Evolutionary conservation across 2,329 filamentous ascomycete species (phyloP).

Genomic region (Hortaea sp.): DNA sequence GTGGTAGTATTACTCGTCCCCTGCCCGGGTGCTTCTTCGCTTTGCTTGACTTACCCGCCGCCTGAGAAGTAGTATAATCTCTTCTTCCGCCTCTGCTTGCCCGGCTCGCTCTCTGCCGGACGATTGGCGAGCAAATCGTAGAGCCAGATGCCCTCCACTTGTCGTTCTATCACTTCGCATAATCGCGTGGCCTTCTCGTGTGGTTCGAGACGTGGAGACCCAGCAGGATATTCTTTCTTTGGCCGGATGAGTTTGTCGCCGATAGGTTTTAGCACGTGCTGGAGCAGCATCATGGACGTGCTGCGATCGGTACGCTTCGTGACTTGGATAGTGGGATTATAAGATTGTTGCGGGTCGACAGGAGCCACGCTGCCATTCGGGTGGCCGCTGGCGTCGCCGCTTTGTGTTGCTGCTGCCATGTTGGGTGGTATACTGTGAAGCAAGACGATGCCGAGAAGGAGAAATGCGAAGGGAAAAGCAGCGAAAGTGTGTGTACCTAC

Average conservation of each 20-base stretch:
- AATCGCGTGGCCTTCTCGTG: conserved; percentile 23
- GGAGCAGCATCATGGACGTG: conserved; percentile 26
- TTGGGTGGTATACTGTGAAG: too few species aligned
- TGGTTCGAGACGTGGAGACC: conserved; percentile 31
- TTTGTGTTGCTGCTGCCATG: too few species aligned
- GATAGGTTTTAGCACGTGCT: conserved; percentile 29
- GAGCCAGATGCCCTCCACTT: conserved; percentile 34
- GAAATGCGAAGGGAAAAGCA: too few species aligned
- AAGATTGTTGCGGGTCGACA: not conserved
- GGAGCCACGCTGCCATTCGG: too few species aligned
- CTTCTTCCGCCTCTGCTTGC: conserved; percentile 14
- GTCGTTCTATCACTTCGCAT: conserved; percentile 31
- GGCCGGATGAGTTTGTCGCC: conserved; percentile 18
- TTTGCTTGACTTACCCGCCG: conserved; percentile 28
- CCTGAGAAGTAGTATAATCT: conserved; percentile 47
- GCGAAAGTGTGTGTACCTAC: too few species aligned
- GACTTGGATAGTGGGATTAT: conserved; percentile 16
- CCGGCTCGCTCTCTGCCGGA: not conserved
- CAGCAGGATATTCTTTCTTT: conserved; percentile 27
- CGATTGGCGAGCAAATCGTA: conserved; percentile 32
- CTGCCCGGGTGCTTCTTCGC: too few species aligned
- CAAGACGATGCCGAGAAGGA: too few species aligned
- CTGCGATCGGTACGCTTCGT: conserved; percentile 29
- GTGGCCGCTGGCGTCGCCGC: too few species aligned
- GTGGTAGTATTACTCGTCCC: too few species aligned